Evolutionary conservation across 2,329 filamentous ascomycete genomes (phyloP), one percentile per base, ranked within the genome.

Genomic region (Pestalotiopsis sp.): DNA sequence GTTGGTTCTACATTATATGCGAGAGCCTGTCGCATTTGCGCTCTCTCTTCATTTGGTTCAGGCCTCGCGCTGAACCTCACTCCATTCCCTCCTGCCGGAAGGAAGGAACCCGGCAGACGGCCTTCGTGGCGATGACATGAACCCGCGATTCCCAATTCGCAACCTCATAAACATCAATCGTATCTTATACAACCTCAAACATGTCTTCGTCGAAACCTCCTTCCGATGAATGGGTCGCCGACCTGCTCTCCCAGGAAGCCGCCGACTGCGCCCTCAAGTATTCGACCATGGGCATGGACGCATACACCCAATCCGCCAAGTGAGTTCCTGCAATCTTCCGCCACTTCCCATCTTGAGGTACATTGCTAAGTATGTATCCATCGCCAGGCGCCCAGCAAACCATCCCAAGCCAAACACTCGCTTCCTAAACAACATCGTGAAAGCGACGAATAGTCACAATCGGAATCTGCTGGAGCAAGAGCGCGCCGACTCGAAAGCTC

Each of bases 341-440:
- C 56, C 25, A 9, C 20, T 14, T 20, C 12, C 27, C 17, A 57
- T 67, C 31, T 17, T 20, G 27, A 36, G 38, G 14, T 12, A 31
- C 20, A 17, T 45, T 41, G 38, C 36, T 60, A 27, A 59, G 64
- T 27, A n/a, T 59, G 58, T 64, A 25, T 14, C 80, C 13, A 36
- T n/a, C 13, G 13, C 25, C 11, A 94, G 89, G 75, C 88, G 90
- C 68, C 77, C 77, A 12, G 81, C 87, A 60, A 87, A 88, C 73
- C 88, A 91, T 71, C 93, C 93, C 0, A 98, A 95, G 78, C 95
- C 95, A 3, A 98, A 99, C 76, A 98, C 93, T 0, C 88, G 92
- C 41, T 98, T 98, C 77, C 83, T 99, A 57, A 91, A 91, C 68
- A 92, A 96, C 75, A 93, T 98, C 68, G 93, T 99, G 70, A 92